Evolutionary conservation across 2,329 filamentous ascomycete genomes (phyloP), one percentile per base, ranked within the genome.

Genomic region (Bipolaris oryzae): DNA sequence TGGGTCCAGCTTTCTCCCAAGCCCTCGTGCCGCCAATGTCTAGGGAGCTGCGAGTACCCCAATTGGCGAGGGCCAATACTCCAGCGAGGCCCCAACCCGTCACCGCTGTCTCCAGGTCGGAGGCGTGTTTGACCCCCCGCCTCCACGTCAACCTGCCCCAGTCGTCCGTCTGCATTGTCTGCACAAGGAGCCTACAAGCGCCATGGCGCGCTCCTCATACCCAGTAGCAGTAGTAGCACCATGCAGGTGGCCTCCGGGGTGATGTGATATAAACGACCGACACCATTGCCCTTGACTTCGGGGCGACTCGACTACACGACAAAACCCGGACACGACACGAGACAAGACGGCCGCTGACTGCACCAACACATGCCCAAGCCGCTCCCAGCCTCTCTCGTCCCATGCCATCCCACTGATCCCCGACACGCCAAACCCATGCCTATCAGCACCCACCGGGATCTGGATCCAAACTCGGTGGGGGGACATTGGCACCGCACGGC

Each of bases 401-500:
- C 23, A 28, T 28, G 28, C 15, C 7, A 7, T 37, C 28, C 31
- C 21, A 9, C 38, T 20, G 38, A 28, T 10, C 25, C 25, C 25
- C 23, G 49, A 5, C 21, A 50, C 50, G 38, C 48, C 44, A 50
- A 23, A 34, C 39, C 9, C 34, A 43, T 58, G 55, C 61, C 61
- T 60, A 58, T 58, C 61, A 57, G 52, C 41, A 25, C 35, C 25
- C 38, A 21, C 38, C 51, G 50, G 50, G 39, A 43, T 48, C 47
- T 28, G 51, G n/a, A 45, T 25, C 58, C 62, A 62, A 55, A 53
- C 44, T 35, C 9, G 38, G 45, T 52, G 52, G 58, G 45, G 47
- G 44, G 18, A 28, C 43, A 37, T 62, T 60, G 58, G 57, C 61
- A 56, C 58, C 47, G 50, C 60, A 51, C 57, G 61, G 61, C 63